A percentile compares a stretch with the other conserved stretches of the same genome.
Evolutionary conservation across 1,139 yeast genomes (phyloP).

Genomic region (Saccharomycopsis phalli): DNA sequence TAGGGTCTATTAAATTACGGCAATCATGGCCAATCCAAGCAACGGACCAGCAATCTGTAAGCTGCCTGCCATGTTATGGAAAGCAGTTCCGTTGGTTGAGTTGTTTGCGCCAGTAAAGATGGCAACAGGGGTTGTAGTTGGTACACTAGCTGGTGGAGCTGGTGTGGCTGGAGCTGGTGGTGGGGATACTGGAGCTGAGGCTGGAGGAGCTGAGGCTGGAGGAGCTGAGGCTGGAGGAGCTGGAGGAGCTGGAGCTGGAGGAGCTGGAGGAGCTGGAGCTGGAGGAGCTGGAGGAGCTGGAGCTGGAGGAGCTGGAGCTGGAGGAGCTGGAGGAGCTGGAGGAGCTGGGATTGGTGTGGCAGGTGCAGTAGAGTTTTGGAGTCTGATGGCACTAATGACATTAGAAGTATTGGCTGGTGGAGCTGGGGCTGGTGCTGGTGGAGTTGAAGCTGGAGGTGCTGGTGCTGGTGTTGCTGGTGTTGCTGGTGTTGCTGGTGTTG

Average conservation of each 20-base stretch:
- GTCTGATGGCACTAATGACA: not conserved
- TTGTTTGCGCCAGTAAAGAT: not conserved
- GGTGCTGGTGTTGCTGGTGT: slow-evolving; percentile 1
- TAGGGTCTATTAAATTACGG: too few relatives aligned
- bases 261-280: not conserved
- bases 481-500: not conserved
- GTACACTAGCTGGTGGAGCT: not conserved
- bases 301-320: too few relatives aligned
- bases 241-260: not conserved
- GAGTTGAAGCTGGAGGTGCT: not conserved
- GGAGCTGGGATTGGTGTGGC: too few relatives aligned
- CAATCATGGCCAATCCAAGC: not conserved
- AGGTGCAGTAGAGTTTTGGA: too few relatives aligned
- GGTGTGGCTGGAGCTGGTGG: too few relatives aligned
- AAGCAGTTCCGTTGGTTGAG: too few relatives aligned
- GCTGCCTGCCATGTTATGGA: too few relatives aligned
- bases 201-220: not conserved
- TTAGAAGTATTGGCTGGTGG: slow-evolving; percentile 1
- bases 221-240: not conserved
- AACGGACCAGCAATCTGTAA: not conserved
- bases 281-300: slow-evolving; percentile 13
- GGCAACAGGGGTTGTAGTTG: not conserved
- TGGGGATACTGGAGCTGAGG: slow-evolving; percentile 4
- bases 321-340: not conserved
- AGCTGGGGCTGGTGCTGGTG: slow-evolving; percentile 5